Base-by-base conservation (phyloP, 2,329 filamentous ascomycete genomes). In the Alternaria longipes region DNA sequence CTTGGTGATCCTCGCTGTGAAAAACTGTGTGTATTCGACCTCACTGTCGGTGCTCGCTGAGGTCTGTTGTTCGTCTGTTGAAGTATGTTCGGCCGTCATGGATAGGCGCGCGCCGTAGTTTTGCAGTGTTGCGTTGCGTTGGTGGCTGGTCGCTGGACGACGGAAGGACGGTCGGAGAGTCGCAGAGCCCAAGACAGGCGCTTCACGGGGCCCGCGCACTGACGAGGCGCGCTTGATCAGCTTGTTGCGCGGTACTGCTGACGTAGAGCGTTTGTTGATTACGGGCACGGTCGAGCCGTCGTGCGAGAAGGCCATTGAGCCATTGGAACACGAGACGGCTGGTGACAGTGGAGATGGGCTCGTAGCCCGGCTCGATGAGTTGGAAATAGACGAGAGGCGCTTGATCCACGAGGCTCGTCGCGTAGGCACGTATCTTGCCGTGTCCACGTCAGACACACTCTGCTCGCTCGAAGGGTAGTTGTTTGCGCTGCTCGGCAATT, bases 121-220 rank as follows among this genome's bases (percentile, higher is more conserved):
- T 67, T 91, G 87, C 28, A 92, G 80, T 1, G 90, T 92, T 34
- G 87, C 88, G 46, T 90, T 91, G 69, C 91, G 85, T 75, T 94
- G 90, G 73, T 93, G 91, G 76, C 91, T 93, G 18, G 91, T 94
- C 46, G 90, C 90, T 54, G 91, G 91, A 69, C 91, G 84, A 60
- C 90, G 87, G 60, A 94, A 84, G 22, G 86, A 88, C 3, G 88
- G 85, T 63, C 91, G 82, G 70, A 90, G 87, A 49, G 88, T 85
- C 65, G 81, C 87, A 32, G 88, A 84, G 64, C 84, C 82, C 60
- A 82, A 83, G 44, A 81, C 74, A 12, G 79, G 72, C 6, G 83
- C 80, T 49, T 82, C 75, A 63, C 81, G 80, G 54, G 81, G 73
- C 53, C 80, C 80, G 65, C 84, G 84, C 47, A 83, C 80, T 20